Conservation (phyloP, 441 rosid genomes). For the Populus hybrid region DNA sequence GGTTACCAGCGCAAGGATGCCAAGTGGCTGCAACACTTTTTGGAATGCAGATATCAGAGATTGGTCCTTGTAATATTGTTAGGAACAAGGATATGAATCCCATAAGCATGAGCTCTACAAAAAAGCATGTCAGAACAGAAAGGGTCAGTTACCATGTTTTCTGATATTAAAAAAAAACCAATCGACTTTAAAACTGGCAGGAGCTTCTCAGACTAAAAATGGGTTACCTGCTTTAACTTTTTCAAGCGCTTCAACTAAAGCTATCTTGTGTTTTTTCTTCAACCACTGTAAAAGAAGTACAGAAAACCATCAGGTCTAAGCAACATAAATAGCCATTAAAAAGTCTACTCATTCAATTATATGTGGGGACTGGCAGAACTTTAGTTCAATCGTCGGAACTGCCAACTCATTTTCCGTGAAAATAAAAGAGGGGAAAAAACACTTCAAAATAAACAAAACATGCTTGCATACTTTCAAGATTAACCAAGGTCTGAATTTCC, state of each 20-base stretch:
- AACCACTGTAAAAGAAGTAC: constrained; percentile 49
- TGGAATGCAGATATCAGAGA: constrained; percentile 60
- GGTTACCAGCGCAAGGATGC: constrained; percentile 54
- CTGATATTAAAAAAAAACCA: neutral
- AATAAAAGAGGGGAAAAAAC: neutral
- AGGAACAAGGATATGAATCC: constrained; percentile 88
- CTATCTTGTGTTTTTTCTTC: constrained; percentile 48
- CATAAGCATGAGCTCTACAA: constrained; percentile 83
- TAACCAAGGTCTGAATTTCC: neutral
- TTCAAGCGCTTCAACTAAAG: constrained; percentile 81
- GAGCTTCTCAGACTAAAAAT: neutral
- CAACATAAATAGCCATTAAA: neutral
- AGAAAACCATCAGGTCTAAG: neutral
- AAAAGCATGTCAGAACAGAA: neutral
- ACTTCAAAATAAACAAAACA: no score
- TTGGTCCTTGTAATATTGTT: constrained; percentile 43
- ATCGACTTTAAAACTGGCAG: neutral
- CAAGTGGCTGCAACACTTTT: constrained; percentile 42
- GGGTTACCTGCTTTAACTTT: constrained; percentile 71
- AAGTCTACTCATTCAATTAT: neutral
- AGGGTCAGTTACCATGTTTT: neutral
- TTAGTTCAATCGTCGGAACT: neutral
- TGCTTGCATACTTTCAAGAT: neutral
- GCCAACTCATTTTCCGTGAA: neutral
- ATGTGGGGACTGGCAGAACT: neutral